Evolutionary conservation across 2,329 filamentous ascomycete species (phyloP).

Genomic region (Nannizziopsis barbatae): DNA sequence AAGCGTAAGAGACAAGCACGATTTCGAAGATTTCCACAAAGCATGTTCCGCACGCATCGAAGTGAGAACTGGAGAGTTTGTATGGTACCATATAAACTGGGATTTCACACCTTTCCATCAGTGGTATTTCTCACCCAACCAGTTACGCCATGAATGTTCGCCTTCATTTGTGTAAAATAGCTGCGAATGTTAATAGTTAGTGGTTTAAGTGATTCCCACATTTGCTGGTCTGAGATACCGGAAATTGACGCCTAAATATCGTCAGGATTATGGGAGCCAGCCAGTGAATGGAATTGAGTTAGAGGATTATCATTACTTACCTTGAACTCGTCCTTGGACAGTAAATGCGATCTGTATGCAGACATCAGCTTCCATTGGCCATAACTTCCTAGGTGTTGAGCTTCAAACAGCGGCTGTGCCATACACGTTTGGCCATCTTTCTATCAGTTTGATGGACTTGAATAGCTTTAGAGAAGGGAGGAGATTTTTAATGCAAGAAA

Average conservation of each 20-base stretch:
- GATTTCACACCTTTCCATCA: slow-evolving; percentile 32
- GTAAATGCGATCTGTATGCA: slow-evolving; percentile 28
- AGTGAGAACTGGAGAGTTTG: background rate
- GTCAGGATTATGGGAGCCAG: background rate
- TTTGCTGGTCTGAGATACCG: slow-evolving; percentile 25
- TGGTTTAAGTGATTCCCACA: slow-evolving; percentile 15
- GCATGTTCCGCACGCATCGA: background rate
- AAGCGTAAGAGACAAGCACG: background rate
- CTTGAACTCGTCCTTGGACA: slow-evolving; percentile 60
- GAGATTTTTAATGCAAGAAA: background rate
- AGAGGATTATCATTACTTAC: slow-evolving; percentile 31
- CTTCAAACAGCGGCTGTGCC: slow-evolving; percentile 7
- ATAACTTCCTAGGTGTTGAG: background rate
- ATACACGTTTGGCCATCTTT: slow-evolving; percentile 13
- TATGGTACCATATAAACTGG: slow-evolving; percentile 2
- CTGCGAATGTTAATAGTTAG: slow-evolving; percentile 27
- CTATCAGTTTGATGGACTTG: background rate
- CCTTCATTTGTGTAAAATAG: slow-evolving; percentile 37
- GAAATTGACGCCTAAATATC: slow-evolving; percentile 38
- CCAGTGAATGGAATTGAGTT: background rate
- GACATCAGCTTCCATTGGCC: background rate
- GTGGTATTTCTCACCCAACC: slow-evolving; percentile 41
- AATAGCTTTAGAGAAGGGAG: too few relatives aligned
- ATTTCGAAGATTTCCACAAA: too few relatives aligned
- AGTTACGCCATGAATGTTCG: slow-evolving; percentile 34